Percentiles rank a stretch among this genome's conserved stretches.
These are phyloP conservation scores for Dactylellina leptospora DNA, from an alignment of 2,329 filamentous ascomycete genomes.

Conservation along the genomic window DNA sequence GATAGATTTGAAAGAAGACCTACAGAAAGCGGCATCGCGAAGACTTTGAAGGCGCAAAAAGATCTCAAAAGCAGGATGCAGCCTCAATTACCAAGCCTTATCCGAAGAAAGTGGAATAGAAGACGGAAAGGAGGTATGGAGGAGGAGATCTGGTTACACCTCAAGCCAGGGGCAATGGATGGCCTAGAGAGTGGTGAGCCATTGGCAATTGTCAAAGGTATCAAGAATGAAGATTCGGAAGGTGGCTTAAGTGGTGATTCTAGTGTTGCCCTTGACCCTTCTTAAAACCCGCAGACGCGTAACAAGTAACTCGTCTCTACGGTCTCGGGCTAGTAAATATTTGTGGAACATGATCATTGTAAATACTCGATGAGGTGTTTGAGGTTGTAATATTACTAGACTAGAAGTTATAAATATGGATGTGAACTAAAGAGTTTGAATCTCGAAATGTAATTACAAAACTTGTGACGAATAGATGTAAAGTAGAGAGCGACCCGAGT, in stretches of 20 bases:
- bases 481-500: too few relatives aligned
- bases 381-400: too few relatives aligned
- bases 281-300: too few relatives aligned
- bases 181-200: slow-evolving; percentile 18
- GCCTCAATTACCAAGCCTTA: slow-evolving; percentile 17
- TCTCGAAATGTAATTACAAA: too few relatives aligned
- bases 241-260: background rate
- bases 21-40: slow-evolving; percentile 19
- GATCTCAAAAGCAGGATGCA: slow-evolving; percentile 25
- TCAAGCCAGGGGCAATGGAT: slow-evolving; percentile 23
- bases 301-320: too few relatives aligned
- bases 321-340: too few relatives aligned
- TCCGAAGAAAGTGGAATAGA: slow-evolving; percentile 26
- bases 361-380: too few relatives aligned
- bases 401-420: too few relatives aligned
- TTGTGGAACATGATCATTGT: too few relatives aligned
- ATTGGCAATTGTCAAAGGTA: slow-evolving; percentile 13
- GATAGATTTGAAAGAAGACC: slow-evolving; percentile 29
- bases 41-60: slow-evolving; percentile 20
- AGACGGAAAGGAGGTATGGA: slow-evolving; percentile 32
- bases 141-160: slow-evolving; percentile 27
- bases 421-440: too few relatives aligned
- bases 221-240: background rate
- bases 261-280: too few relatives aligned
- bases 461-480: too few relatives aligned